A percentile compares a stretch with the other conserved stretches of the same genome.
These are phyloP conservation scores for Saposhnikovia divaricata DNA, from an alignment of 129 eudicot species.

Conservation along the genomic window DNA sequence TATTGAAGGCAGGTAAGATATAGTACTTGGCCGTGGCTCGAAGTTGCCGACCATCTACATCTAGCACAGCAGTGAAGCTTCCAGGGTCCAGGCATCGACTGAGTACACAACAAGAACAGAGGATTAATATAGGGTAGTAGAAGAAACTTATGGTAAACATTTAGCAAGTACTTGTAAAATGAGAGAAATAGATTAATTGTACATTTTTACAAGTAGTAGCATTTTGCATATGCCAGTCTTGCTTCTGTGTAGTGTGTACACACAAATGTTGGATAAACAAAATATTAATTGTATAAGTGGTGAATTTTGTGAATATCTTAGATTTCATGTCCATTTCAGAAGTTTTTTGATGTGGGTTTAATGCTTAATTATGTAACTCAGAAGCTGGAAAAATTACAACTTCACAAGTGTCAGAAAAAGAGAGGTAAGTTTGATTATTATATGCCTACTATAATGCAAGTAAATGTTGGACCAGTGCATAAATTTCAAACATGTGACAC, in stretches of 20 bases:
- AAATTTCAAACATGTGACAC: constrained; percentile 7
- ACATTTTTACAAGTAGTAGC: too few relatives aligned
- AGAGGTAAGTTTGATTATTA: background rate
- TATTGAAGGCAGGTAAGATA: constrained; percentile 18
- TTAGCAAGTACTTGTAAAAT: background rate
- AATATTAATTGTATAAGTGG: background rate
- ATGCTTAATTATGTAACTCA: background rate
- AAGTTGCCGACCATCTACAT: constrained; percentile 41
- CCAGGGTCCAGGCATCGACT: constrained; percentile 10
- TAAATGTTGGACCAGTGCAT: background rate
- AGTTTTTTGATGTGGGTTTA: background rate
- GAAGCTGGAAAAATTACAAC: background rate
- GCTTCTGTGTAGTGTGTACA: background rate
- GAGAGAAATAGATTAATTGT: background rate
- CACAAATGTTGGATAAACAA: background rate
- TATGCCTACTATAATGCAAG: background rate
- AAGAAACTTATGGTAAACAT: constrained; percentile 8
- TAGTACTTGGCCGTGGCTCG: constrained; percentile 31
- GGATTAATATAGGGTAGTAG: constrained; percentile 5
- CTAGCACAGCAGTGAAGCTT: constrained; percentile 24
- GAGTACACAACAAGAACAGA: constrained; percentile 17
- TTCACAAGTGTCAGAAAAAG: background rate
- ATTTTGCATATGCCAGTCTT: background rate
- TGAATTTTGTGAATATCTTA: constrained; percentile 11
- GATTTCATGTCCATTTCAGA: background rate